Evolutionary conservation across 257 asterid genomes (phyloP), one percentile per base, ranked within the genome.

Genomic region (Petunia axillaris): DNA sequence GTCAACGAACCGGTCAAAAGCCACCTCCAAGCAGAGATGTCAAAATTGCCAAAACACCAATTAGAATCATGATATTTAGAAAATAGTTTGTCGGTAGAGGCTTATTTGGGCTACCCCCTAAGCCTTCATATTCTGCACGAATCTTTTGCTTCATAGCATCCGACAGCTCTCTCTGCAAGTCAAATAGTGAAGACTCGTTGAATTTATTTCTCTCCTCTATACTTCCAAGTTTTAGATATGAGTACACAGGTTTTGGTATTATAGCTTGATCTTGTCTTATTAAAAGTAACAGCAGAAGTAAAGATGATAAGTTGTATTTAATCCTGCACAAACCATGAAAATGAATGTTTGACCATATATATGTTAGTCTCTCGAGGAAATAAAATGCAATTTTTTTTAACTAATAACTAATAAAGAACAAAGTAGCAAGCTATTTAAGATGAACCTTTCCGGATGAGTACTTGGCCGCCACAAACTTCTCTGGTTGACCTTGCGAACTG

Each of bases 91-190:
- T 86, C 43, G 83, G 84, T 75, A 96, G 98, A 88, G 99, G 98
- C 98, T 92, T 96, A 88, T 94, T 91, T 89, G 99, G 93, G 85
- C 93, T 92, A 81, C 99, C 99, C 46, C 99, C 98, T 48, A 96
- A 2, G 4, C 84, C 96, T 88, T 92, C 91, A 52, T 96, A 96
- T 88, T 96, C 99, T 64, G 95, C 97, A 84, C 97, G 86, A 50
- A 94, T 94, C 95, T 91, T 96, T 84, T 90, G 95, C 88, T 92
- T 96, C 99, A 94, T 96, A 68, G 88, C 65, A 14, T 93, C 97
- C 78, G 99, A 96, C 7, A 96, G 94, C 82, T 95, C 97, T 85
- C 84, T 93, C 98, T 93, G 98, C 98, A 93, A 90, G 85, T 91
- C 92, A 91, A 89, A 93, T 83, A 90, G 66, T 84, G 57, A 86